Percentiles rank a stretch among this genome's conserved stretches.
These are phyloP conservation scores for Emericellopsis cladophorae DNA, from an alignment of 2,329 filamentous ascomycete species.

Conservation along the genomic window DNA sequence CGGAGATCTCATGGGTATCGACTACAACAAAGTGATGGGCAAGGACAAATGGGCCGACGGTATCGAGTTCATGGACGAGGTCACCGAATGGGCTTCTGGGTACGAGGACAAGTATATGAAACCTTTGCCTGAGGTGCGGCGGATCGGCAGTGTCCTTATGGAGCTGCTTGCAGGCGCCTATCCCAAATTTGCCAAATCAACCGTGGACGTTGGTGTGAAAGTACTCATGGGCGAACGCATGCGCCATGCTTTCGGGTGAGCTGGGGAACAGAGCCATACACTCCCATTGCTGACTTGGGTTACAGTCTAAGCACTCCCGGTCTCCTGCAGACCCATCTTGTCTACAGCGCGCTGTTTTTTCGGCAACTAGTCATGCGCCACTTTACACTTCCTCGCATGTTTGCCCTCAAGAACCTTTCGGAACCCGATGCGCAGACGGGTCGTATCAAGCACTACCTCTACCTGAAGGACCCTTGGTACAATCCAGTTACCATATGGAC, in stretches of 20 bases:
- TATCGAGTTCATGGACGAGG: constrained; percentile 36
- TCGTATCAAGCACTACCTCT: constrained; percentile 34
- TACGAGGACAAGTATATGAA: constrained; percentile 52
- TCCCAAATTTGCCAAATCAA: constrained; percentile 28
- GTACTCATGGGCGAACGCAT: constrained; percentile 53
- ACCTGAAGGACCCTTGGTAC: constrained; percentile 55
- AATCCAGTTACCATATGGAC: constrained; percentile 44
- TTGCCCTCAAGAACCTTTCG: constrained; percentile 23
- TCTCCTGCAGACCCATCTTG: constrained; percentile 19
- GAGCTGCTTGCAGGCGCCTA: constrained; percentile 45
- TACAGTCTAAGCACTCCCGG: constrained; percentile 30
- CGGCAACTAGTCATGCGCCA: constrained; percentile 46
- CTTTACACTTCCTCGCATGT: constrained; percentile 44
- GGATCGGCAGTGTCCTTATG: constrained; percentile 45
- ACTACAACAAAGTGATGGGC: constrained; percentile 26
- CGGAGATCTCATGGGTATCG: constrained; percentile 57
- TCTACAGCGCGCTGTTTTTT: constrained; percentile 32
- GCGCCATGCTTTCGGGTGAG: constrained; percentile 52
- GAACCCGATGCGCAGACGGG: constrained; percentile 39
- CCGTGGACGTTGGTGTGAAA: constrained; percentile 36
- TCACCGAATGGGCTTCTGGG: constrained; percentile 30
- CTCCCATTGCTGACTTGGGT: background rate
- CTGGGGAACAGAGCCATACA: background rate
- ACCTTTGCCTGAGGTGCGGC: constrained; percentile 32
- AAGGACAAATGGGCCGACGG: constrained; percentile 31